Evolutionary conservation across 306 rosid genomes (phyloP).

Genomic region (Hylodesmum podocarpum): DNA sequence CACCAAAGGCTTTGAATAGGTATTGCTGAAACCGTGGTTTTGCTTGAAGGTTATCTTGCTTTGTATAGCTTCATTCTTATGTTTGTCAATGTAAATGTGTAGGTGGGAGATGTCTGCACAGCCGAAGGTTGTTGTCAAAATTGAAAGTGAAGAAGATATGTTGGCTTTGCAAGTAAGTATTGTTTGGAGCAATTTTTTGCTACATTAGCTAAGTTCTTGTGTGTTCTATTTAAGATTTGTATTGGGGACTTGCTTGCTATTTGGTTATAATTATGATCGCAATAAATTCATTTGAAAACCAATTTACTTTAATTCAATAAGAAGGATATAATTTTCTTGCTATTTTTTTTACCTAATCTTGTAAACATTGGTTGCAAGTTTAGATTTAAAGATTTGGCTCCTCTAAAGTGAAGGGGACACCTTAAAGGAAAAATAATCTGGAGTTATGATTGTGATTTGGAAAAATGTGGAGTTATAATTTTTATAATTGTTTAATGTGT

Average conservation of each 20-base stretch:
- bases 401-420: too few relatives aligned
- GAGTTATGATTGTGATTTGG: too few relatives aligned
- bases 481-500: constrained; percentile 9
- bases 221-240: not conserved
- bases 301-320: not conserved
- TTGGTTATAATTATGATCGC: not conserved
- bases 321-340: not conserved
- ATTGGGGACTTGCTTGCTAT: not conserved
- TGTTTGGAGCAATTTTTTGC: not conserved
- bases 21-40: constrained; percentile 18
- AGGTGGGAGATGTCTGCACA: constrained; percentile 99
- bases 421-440: too few relatives aligned
- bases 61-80: not conserved
- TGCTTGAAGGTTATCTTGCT: not conserved
- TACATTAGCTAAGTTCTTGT: not conserved
- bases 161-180: constrained; percentile 74
- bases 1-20: constrained; percentile 89
- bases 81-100: constrained; percentile 28
- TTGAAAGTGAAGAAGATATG: constrained; percentile 92
- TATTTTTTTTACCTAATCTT: not conserved
- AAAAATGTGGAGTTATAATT: not conserved
- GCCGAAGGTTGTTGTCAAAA: constrained; percentile 94
- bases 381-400: too few relatives aligned
- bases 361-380: not conserved
- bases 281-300: not conserved